A percentile compares a stretch with the other conserved stretches of the same genome.
Evolutionary conservation across 352 stramenopile species (phyloP).

Genomic region (Globisporangium solare): DNA sequence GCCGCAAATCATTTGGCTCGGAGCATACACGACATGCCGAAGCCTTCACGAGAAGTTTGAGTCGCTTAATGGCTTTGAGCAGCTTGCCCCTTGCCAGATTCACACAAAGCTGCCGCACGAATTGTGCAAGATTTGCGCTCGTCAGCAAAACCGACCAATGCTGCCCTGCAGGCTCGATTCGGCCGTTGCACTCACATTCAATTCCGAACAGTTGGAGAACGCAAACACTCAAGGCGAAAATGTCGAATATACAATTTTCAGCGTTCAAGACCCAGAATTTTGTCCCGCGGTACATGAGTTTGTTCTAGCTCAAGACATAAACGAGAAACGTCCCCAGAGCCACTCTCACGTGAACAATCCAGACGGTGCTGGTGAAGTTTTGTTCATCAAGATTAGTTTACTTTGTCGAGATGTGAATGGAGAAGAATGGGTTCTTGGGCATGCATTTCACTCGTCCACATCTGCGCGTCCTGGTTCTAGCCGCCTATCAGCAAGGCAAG

Average conservation of each 20-base stretch:
- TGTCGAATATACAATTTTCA: constrained; percentile 17
- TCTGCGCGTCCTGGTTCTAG: constrained; percentile 1
- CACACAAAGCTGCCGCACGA: constrained; percentile 12
- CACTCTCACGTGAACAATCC: too few species aligned
- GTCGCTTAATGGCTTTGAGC: constrained; percentile 5
- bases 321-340: too few species aligned
- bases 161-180: constrained; percentile 20
- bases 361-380: not conserved
- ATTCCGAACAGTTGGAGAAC: not conserved
- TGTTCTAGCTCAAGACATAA: not conserved
- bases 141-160: constrained; percentile 19
- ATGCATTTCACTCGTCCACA: constrained; percentile 9
- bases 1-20: constrained; percentile 35
- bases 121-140: constrained; percentile 21
- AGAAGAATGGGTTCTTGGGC: constrained; percentile 15
- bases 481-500: too few species aligned
- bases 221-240: not conserved
- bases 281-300: constrained; percentile 5
- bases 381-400: constrained; percentile 7
- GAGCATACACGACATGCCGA: constrained; percentile 29
- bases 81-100: constrained; percentile 13
- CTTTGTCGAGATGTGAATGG: constrained; percentile 16
- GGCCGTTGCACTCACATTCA: constrained; percentile 5
- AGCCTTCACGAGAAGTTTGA: constrained; percentile 33
- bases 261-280: constrained; percentile 11